phyloP scores from a whole-genome alignment of 306 rosid species.

The Crataegus laevigata region DNA sequence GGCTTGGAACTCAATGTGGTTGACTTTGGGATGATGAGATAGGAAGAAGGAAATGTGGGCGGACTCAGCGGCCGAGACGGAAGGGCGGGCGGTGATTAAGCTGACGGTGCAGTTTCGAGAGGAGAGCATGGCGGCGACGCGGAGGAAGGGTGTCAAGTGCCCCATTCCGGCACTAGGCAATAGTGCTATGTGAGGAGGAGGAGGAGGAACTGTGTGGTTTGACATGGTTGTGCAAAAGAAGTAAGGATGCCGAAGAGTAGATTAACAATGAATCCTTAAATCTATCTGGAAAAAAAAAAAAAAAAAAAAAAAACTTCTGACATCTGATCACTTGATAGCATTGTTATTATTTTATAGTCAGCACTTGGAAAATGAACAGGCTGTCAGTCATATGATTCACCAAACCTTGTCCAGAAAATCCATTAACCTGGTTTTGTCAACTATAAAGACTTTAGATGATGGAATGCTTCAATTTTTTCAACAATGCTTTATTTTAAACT shows the following conservation, averaged over 20 bases:
- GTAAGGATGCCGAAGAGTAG: not conserved
- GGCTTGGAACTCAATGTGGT: slow-evolving; percentile 5
- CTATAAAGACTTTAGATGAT: too few relatives aligned
- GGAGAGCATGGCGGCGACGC: slow-evolving; percentile 11
- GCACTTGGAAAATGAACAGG: not conserved
- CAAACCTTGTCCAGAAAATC: too few relatives aligned
- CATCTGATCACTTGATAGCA: not conserved
- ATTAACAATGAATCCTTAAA: not conserved
- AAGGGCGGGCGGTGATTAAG: slow-evolving; percentile 13
- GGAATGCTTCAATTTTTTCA: too few relatives aligned
- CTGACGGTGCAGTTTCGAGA: not conserved
- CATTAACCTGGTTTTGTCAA: too few relatives aligned
- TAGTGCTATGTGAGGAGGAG: slow-evolving; percentile 11
- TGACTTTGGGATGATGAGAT: too few relatives aligned
- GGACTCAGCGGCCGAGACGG: slow-evolving; percentile 16
- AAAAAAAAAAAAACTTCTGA: not conserved
- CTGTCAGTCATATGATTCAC: not conserved
- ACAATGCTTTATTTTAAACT: too few relatives aligned
- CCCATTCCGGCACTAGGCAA: slow-evolving; percentile 28
- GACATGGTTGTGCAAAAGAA: not conserved
- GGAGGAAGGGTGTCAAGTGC: slow-evolving; percentile 23
- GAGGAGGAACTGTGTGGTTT: not conserved
- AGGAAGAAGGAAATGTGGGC: slow-evolving; percentile 11
- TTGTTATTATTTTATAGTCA: not conserved
- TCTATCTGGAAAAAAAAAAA: too few relatives aligned